A percentile compares a stretch with the other conserved stretches of the same genome.
These are phyloP conservation scores for Dionaea muscipula DNA, from an alignment of 179 eudicot species.

Conservation along the genomic window DNA sequence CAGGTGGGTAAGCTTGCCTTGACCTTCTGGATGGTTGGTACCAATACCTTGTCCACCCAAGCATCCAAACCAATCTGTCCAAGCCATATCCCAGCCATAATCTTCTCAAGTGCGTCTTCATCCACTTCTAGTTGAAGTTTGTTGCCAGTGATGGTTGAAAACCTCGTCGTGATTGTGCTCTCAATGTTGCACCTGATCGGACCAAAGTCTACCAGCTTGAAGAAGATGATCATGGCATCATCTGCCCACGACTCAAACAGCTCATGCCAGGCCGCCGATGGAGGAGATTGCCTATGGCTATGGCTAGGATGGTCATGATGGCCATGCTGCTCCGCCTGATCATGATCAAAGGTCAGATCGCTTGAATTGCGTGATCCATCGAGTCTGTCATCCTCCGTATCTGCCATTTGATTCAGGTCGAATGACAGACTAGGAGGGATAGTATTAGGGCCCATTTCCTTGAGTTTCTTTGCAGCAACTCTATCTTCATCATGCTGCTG, in stretches of 20 bases:
- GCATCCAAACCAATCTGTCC: constrained; percentile 50
- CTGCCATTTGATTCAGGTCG: constrained; percentile 62
- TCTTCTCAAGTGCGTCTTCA: constrained; percentile 54
- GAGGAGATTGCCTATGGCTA: constrained; percentile 24
- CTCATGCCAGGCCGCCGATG: constrained; percentile 45
- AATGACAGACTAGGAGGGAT: constrained; percentile 33
- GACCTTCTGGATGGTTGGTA: constrained; percentile 53
- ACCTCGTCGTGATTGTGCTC: constrained; percentile 31
- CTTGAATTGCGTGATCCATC: constrained; percentile 78
- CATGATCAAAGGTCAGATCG: constrained; percentile 63
- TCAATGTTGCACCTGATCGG: constrained; percentile 28
- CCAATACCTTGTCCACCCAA: constrained; percentile 45
- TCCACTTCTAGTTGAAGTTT: constrained; percentile 35
- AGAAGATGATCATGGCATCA: constrained; percentile 40
- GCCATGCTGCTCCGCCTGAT: too few relatives aligned
- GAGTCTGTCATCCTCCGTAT: constrained; percentile 42
- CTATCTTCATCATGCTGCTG: constrained; percentile 39
- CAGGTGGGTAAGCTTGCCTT: constrained; percentile 25
- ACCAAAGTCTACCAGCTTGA: constrained; percentile 52
- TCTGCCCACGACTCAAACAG: constrained; percentile 39
- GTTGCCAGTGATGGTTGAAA: constrained; percentile 26
- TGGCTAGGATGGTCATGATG: too few relatives aligned
- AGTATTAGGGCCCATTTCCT: constrained; percentile 31
- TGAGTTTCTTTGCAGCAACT: constrained; percentile 35
- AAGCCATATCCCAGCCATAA: constrained; percentile 56